Base-by-base conservation (phyloP, 2,329 filamentous ascomycete genomes). In the Ceratocystis destructans region DNA sequence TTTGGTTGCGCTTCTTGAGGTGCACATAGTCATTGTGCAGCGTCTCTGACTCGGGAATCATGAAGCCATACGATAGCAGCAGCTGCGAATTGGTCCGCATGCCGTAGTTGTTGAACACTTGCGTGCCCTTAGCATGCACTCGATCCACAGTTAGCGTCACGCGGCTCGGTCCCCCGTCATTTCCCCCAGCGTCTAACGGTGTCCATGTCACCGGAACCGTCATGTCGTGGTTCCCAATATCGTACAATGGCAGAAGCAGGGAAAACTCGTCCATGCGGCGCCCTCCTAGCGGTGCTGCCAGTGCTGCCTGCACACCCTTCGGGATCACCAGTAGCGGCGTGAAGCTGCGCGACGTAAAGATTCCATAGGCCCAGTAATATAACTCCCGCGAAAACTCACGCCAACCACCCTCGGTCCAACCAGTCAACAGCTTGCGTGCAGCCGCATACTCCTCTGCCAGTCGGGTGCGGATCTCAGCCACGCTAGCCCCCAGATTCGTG, bases 51-150 rank as follows among this genome's bases (percentile, higher is more conserved):
- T 78, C 75, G 1, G 80, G 78, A 0, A 86, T 72, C 69, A 82
- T 77, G 71, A 87, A 87, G 1, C 84, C 83, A 71, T 87, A 87
- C 0, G 80, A 84, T 1, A 87, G 75, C 0, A 87, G 77, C 28
- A 87, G 76, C 75, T 89, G 86, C 67, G 86, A 87, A 71, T 90
- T 91, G 5, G 87, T 88, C 74, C 89, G 88, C 71, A 77, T 73
- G 37, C 87, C 87, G 71, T 91, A 91, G 73, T 89, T 90, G 76
- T 89, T 89, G 71, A 79, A 86, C 28, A 85, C 74, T 70, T 85
- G 82, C 37, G 82, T 73, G 0, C 85, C 83, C 0, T 82, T 75
- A 3, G 69, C 62, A 70, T 85, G 80, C 1, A 70, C 68, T 66
- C 77, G 75, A 20, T 71, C 72, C 7, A 78, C 77, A 17, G 73